Evolutionary conservation across 1,284 basidiomycete genomes (phyloP), one percentile per base, ranked within the genome.

Genomic region (Tilletia horrida): DNA sequence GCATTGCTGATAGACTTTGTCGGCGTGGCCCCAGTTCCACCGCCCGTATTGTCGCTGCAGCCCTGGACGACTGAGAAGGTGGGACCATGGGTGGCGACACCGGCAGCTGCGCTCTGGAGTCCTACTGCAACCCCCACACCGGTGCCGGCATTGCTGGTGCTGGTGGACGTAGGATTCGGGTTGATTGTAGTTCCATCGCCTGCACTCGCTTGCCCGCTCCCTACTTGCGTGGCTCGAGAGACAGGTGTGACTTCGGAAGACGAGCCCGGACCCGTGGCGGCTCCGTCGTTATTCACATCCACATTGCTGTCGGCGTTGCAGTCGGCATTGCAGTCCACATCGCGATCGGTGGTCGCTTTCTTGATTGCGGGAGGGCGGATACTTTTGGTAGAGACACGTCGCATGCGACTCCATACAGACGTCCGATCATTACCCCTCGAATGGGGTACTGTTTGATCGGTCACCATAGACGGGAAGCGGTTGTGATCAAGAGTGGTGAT

Each of bases 231-330:
- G 14, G 45, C 45, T n/a, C 45, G 45, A 25, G 50, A 14, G 8
- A 25, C 3, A 25, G 21, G 21, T 13, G 18, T 2, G 27, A 13
- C 14, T 13, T 21, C 3, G n/a, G 23, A 13, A 27, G 23, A 6
- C 45, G 45, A 48, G 50, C 27, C 27, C 14, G 23, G 50, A 23
- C 50, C 50, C 3, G 50, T 52, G 1, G 50, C 50, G 21, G 23
- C 50, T 52, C 50, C 50, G 50, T 52, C 50, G 23, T 52, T 52
- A 14, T 52, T 52, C 21, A 52, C 50, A 27, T 52, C 50, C 4
- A 13, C n/a, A 27, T 52, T 52, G 50, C 50, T 25, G 14, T 52
- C 50, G 6, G 2, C 50, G 13, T 52, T 52, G 50, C 50, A 13
- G 23, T 52, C 50, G 6, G 6, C 50, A 27, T 52, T 52, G 21